A percentile compares a stretch with the other conserved stretches of the same genome.
Conservation (phyloP, 179 eudicot species). For the Carnegiea gigantea region DNA sequence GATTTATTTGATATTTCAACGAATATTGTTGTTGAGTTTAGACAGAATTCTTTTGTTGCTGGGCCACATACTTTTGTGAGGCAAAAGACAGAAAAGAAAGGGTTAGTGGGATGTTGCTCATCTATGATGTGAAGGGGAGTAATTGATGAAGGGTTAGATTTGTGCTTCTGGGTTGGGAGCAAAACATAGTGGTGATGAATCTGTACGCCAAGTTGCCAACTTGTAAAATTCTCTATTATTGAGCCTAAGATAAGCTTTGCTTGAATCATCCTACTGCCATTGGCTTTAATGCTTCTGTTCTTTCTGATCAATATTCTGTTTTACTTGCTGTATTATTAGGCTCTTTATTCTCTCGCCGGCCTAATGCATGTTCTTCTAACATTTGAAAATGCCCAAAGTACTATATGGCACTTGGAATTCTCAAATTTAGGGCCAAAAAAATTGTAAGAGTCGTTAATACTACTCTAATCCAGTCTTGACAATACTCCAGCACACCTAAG, state of each 20-base stretch:
- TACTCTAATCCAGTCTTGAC: too few relatives aligned
- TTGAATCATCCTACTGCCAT: not conserved
- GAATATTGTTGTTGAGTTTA: not conserved
- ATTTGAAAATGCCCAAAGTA: too few relatives aligned
- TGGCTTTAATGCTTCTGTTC: not conserved
- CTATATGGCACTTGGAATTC: too few relatives aligned
- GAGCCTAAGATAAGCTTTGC: not conserved
- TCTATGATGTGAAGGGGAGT: not conserved
- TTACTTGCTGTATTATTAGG: not conserved
- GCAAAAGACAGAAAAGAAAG: not conserved
- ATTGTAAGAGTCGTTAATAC: too few relatives aligned
- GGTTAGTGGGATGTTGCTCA: not conserved
- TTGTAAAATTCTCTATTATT: not conserved
- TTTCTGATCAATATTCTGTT: not conserved
- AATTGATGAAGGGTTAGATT: not conserved
- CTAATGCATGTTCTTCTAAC: not conserved
- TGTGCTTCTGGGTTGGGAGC: not conserved
- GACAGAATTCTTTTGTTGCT: not conserved
- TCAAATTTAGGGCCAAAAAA: too few relatives aligned
- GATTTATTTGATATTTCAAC: too few relatives aligned
- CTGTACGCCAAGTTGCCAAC: slow-evolving; percentile 5
- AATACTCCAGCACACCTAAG: too few relatives aligned
- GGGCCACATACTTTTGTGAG: not conserved
- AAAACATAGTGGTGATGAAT: slow-evolving; percentile 3
- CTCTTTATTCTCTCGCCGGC: not conserved